Evolutionary conservation across 2,329 filamentous ascomycete genomes (phyloP), one percentile per base, ranked within the genome.

Genomic region (Parastagonospora avenae): DNA sequence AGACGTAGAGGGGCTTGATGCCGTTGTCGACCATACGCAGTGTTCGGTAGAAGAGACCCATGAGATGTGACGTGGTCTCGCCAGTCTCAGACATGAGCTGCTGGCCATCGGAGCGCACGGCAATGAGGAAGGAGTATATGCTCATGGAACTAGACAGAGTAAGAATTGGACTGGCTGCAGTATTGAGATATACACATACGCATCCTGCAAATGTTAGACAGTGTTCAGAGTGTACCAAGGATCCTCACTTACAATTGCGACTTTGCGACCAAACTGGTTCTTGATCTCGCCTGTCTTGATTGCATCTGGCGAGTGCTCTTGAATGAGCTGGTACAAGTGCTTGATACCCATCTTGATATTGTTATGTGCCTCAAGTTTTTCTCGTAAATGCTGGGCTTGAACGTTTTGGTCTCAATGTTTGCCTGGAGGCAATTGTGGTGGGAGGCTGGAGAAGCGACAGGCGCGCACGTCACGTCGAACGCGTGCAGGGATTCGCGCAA

Each of bases 41-140:
- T 2, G 94, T 99, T 65, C 94, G 92, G 81, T 99, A 99, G 80
- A 99, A 99, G 87, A 99, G 93, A 70, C 94, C 94, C 92, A 99
- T 97, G 12, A 99, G 80, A 74, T 99, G 94, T 14, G 94, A 99
- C 1, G 94, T 99, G 2, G 94, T 99, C 75, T 97, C 92, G 68
- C 94, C 94, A 45, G 87, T 88, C 68, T 99, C 94, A 75, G 88
- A 95, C 83, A 88, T 97, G 66, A 99, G 87, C 76, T 97, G 92
- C 74, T 99, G 91, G 64, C 94, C 94, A 66, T 96, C 92, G 67
- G 92, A 97, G 64, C 94, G 92, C 48, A 99, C 94, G 42, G 94
- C 94, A 72, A 99, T 94, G 54, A 99, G 85, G 80, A 99, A 99
- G 76, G 91, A 96, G 82, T 99, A 99, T 69, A 99, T 92, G 77